phyloP scores from a whole-genome alignment of 2,329 filamentous ascomycete genomes.

The Pseudophaeomoniella oleicola region DNA sequence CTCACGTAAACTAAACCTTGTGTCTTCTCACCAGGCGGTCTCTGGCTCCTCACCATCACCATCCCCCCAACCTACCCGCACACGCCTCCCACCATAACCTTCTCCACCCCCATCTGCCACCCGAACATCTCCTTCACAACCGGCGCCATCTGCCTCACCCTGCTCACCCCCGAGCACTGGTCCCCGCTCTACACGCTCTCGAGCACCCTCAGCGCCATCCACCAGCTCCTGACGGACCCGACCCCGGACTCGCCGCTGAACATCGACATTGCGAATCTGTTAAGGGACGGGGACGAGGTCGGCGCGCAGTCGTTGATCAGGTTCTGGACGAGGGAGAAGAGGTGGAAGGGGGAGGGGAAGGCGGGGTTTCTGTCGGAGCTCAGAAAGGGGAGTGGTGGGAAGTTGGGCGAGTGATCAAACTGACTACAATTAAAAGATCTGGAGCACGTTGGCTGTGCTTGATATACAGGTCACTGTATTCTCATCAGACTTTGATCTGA shows the following conservation, averaged over 20 bases:
- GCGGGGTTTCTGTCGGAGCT: no score
- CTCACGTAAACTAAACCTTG: conserved; percentile 4
- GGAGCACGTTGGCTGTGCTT: no score
- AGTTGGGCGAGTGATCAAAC: conserved; percentile 5
- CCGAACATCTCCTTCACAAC: conserved; percentile 61
- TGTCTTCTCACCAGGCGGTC: conserved; percentile 39
- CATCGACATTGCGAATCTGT: conserved; percentile 30
- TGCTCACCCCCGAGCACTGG: conserved; percentile 62
- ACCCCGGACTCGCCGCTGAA: conserved; percentile 32
- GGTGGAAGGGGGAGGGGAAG: conserved; percentile 23
- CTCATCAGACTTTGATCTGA: no score
- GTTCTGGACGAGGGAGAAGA: conserved; percentile 31
- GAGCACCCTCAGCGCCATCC: conserved; percentile 29
- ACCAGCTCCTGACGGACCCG: conserved; percentile 30
- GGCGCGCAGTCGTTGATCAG: conserved; percentile 31
- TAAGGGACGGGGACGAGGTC: conserved; percentile 28
- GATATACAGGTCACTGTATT: no score
- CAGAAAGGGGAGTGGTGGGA: conserved; percentile 10
- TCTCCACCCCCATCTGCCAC: conserved; percentile 74
- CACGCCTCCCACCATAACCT: conserved; percentile 60
- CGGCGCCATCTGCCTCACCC: conserved; percentile 88
- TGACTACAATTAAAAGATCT: no score
- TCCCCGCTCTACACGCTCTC: conserved; percentile 68
- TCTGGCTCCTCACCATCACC: conserved; percentile 67
- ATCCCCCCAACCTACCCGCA: conserved; percentile 70